Evolutionary conservation across 306 rosid genomes (phyloP).

Genomic region (Malus orientalis): DNA sequence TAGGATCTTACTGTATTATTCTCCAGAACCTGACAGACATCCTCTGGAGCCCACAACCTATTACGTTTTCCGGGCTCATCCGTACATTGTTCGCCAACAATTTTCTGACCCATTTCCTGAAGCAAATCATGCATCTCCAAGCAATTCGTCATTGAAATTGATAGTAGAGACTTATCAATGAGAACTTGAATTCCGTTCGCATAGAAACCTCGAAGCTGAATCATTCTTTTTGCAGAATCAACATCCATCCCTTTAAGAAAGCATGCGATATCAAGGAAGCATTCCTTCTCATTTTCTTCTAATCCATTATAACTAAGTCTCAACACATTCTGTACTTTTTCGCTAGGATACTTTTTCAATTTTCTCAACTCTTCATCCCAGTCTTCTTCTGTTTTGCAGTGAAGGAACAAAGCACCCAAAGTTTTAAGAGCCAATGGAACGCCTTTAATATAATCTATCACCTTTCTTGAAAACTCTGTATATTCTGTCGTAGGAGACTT

Average conservation of each 20-base stretch:
- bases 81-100: constrained; percentile 10
- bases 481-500: not conserved
- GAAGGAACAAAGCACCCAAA: not conserved
- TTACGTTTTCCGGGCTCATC: not conserved
- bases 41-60: not conserved
- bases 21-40: no score
- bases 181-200: constrained; percentile 23
- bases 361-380: not conserved
- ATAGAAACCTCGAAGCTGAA: not conserved
- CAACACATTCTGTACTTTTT: not conserved
- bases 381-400: not conserved
- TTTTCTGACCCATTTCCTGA: constrained; percentile 23
- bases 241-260: constrained; percentile 26
- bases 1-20: not conserved
- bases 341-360: not conserved
- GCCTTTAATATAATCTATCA: not conserved
- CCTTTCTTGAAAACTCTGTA: not conserved
- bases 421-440: not conserved
- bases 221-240: constrained; percentile 1
- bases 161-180: constrained; percentile 29
- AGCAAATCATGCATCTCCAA: constrained; percentile 9
- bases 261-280: constrained; percentile 20
- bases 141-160: not conserved
- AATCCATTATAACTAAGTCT: not conserved
- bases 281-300: constrained; percentile 9